phyloP scores from a whole-genome alignment of 2,329 filamentous ascomycete species.

The Ophiostoma pallidulum region DNA sequence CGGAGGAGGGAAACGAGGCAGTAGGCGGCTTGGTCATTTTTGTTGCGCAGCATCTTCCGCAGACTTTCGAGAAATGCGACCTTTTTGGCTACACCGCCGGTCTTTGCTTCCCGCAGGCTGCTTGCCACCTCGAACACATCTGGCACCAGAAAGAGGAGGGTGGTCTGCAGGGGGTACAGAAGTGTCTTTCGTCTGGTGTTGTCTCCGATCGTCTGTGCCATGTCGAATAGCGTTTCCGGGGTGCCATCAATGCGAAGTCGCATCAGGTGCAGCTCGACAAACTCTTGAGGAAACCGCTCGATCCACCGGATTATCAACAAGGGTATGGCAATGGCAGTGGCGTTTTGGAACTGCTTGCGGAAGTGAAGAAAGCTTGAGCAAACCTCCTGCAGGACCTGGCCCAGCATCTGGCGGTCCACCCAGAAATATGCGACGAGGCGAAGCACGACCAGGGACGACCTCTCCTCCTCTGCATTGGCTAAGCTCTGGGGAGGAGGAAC shows the following conservation, averaged over 20 bases:
- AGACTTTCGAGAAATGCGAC: conserved; percentile 55
- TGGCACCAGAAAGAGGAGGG: conserved; percentile 53
- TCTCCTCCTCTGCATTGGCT: conserved; percentile 40
- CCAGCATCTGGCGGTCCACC: conserved; percentile 54
- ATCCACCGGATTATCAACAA: conserved; percentile 57
- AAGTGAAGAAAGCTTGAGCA: conserved; percentile 59
- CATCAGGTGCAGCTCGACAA: conserved; percentile 51
- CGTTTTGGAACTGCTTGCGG: conserved; percentile 53
- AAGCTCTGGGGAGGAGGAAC: conserved; percentile 28
- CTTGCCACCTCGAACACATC: conserved; percentile 63
- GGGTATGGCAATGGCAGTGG: conserved; percentile 52
- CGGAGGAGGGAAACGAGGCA: conserved; percentile 55
- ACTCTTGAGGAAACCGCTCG: conserved; percentile 54
- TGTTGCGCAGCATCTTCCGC: conserved; percentile 52
- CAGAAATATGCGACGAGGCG: conserved; percentile 54
- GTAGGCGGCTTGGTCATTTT: conserved; percentile 58
- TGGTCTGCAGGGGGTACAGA: conserved; percentile 53
- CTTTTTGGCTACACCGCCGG: conserved; percentile 54
- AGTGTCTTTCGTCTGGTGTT: conserved; percentile 44
- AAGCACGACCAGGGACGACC: conserved; percentile 42
- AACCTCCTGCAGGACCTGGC: conserved; percentile 54
- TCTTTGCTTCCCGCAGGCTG: conserved; percentile 55
- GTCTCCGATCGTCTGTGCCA: conserved; percentile 54
- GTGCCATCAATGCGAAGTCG: conserved; percentile 55
- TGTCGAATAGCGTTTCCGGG: conserved; percentile 60